Evolutionary conservation across 169 alveolate species (phyloP).

Genomic region (Miamiensis avidus): DNA sequence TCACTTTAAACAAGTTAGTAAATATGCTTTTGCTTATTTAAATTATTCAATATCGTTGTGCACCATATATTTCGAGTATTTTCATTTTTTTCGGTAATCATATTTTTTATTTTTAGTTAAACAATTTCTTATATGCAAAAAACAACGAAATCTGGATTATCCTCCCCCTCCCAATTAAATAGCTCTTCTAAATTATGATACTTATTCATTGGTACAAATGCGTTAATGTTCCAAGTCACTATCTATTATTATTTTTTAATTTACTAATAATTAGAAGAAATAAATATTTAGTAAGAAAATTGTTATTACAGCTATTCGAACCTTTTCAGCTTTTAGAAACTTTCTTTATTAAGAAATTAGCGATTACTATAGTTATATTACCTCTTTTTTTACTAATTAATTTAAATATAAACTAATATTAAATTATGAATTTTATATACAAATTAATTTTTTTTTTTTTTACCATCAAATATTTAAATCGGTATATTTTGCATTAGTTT

Average conservation of each 20-base stretch:
- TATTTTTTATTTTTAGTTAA: constrained; percentile 19
- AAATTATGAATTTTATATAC: too few species aligned
- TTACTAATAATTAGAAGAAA: too few species aligned
- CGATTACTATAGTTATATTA: too few species aligned
- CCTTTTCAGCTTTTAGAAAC: too few species aligned
- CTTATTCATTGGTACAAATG: not conserved
- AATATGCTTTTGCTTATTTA: not conserved
- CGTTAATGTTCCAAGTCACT: not conserved
- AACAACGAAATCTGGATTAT: constrained; percentile 17
- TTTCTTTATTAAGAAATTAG: too few species aligned
- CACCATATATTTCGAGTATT: not conserved
- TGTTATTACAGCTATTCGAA: too few species aligned
- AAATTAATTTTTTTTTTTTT: too few species aligned
- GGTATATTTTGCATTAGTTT: too few species aligned
- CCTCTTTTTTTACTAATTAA: too few species aligned
- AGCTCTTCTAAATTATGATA: not conserved
- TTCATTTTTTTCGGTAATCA: not conserved
- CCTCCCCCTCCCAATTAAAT: not conserved
- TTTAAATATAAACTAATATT: too few species aligned
- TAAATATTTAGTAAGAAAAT: too few species aligned
- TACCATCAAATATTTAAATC: too few species aligned
- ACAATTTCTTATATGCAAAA: constrained; percentile 35
- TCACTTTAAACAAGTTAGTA: not conserved
- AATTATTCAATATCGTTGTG: not conserved
- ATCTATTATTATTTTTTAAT: not conserved